Base-by-base conservation (phyloP, 495 filamentous ascomycete species). In the Mycothermus thermophilus region DNA sequence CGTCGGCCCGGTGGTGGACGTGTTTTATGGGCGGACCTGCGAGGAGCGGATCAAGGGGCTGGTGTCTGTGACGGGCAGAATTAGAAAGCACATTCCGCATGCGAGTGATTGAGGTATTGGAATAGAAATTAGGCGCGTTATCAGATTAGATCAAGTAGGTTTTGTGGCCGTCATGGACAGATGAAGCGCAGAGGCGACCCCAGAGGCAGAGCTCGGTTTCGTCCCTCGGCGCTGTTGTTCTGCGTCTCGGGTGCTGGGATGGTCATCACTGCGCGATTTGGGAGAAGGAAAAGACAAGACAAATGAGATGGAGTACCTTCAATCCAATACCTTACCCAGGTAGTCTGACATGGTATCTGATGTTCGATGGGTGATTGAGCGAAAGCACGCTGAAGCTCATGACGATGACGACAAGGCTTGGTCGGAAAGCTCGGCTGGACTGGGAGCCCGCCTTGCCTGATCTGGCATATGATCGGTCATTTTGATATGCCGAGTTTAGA, bases 1-100 rank as follows among this genome's bases (percentile, higher is more conserved):
- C 58, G 79, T 77, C 8, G 86, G 81, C 82, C 81, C 80, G 10
- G 74, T 87, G 17, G 80, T 74, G 11, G 67, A 64, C 21, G 47
- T 84, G 27, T 86, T 83, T 48, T 54, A 85, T 12, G 71, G 71
- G 32, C 60, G 62, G 27, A 67, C 62, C 15, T 48, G 54, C 27
- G 57, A 62, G n/a, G 61, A 69, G 51, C 57, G 80, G 40, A 55
- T 67, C n/a, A n/a, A n/a, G n/a, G n/a, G n/a, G n/a, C n/a, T n/a
- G n/a, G n/a, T 40, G 63, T 63, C 56, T 43, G 60, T 83, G 29
- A 71, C 69, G 3, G 54, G 59, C 17, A 62, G 65, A 33, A 63
- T 76, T 40, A 59, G 52, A 51, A 49, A 34, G n/a, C 46, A 46
- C 16, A 49, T 59, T 28, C 32, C n/a, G 25, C 33, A 40, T 48